phyloP scores from a whole-genome alignment of 495 filamentous ascomycete genomes.

The Trypethelium eluteriae region DNA sequence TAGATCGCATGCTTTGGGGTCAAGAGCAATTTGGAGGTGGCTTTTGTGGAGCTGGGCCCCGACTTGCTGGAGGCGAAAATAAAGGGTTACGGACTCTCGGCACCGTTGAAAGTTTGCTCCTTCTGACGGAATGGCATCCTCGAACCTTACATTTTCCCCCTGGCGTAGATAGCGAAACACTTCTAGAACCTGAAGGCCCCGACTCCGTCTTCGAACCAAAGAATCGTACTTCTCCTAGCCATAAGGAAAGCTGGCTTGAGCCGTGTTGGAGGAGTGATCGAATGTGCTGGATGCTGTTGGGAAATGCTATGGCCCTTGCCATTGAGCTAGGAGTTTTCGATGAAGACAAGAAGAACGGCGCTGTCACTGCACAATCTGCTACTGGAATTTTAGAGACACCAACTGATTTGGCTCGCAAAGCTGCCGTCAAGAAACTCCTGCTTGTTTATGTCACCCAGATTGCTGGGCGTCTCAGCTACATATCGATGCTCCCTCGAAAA shows the following conservation, averaged over 20 bases:
- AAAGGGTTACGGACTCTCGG: constrained; percentile 83
- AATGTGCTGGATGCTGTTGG: constrained; percentile 98
- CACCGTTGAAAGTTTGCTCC: constrained; percentile 85
- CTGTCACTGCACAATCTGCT: constrained; percentile 39
- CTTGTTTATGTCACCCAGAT: constrained; percentile 86
- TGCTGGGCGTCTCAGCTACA: constrained; percentile 84
- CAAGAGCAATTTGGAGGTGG: constrained; percentile 89
- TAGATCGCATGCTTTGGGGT: constrained; percentile 88
- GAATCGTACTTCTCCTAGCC: not conserved
- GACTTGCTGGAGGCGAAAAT: constrained; percentile 36
- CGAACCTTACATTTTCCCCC: constrained; percentile 92
- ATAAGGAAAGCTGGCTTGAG: constrained; percentile 76
- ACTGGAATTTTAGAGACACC: constrained; percentile 43
- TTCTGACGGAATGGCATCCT: constrained; percentile 96
- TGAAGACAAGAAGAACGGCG: constrained; percentile 52
- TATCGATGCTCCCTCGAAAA: constrained; percentile 72
- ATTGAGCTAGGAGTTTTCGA: constrained; percentile 96
- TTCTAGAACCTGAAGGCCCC: constrained; percentile 38
- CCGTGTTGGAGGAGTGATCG: constrained; percentile 93
- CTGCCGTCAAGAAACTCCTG: constrained; percentile 74
- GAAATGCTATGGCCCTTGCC: constrained; percentile 77
- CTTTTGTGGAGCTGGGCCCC: constrained; percentile 67
- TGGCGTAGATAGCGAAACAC: constrained; percentile 63
- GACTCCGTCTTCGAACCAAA: constrained; percentile 37
- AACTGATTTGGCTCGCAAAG: constrained; percentile 63